Conservation (phyloP, 495 filamentous ascomycete genomes). For the Parmelia sp. region DNA sequence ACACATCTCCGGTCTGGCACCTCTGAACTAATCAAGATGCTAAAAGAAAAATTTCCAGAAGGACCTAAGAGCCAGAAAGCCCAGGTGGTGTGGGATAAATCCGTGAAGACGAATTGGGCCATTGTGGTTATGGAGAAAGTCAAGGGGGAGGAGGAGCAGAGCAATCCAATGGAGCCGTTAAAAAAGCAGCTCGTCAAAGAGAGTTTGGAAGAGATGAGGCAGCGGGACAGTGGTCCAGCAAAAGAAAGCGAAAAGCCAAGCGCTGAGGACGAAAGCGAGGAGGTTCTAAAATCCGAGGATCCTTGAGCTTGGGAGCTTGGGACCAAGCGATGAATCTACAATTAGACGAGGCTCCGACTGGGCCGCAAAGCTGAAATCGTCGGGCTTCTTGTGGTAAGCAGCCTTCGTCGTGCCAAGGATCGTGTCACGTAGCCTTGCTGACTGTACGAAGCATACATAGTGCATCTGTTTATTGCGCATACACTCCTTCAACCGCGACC, state of each 20-base stretch:
- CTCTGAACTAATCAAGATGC: background rate
- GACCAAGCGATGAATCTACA: background rate
- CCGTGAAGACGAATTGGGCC: background rate
- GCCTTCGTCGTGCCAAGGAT: background rate
- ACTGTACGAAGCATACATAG: background rate
- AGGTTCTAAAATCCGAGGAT: background rate
- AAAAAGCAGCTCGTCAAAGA: background rate
- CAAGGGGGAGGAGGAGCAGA: background rate
- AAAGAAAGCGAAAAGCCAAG: background rate
- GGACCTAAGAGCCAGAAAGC: background rate
- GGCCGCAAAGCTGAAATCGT: background rate
- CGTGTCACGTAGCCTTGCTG: background rate
- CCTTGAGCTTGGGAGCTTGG: background rate
- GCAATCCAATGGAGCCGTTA: slow-evolving; percentile 1
- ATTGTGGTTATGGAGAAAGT: background rate
- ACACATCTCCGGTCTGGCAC: background rate
- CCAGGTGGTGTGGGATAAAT: background rate
- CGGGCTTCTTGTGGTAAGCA: background rate
- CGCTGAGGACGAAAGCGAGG: background rate
- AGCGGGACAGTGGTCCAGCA: background rate
- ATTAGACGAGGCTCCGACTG: background rate
- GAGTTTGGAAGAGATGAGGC: background rate
- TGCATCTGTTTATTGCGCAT: background rate
- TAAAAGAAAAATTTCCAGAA: background rate
- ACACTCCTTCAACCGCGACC: background rate